A percentile compares a stretch with the other conserved stretches of the same genome.
phyloP scores from a whole-genome alignment of 805 yeast genomes.

The Kockiozyma suomiensis region DNA sequence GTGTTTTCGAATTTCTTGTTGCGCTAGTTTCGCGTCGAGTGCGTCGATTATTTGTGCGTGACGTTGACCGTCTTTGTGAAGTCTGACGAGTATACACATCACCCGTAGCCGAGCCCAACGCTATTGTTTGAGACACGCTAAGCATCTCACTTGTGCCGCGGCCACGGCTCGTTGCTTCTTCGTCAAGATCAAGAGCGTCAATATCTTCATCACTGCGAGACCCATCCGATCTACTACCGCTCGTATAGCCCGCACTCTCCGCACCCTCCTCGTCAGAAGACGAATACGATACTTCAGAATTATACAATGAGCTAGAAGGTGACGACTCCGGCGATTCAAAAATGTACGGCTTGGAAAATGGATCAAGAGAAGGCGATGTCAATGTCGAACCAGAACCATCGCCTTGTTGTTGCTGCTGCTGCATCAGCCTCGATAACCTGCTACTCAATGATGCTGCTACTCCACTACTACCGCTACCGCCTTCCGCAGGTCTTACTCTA shows the following conservation, averaged over 20 bases:
- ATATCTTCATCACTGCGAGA: conserved; percentile 12
- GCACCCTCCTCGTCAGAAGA: conserved; percentile 16
- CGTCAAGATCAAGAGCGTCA: conserved; percentile 12
- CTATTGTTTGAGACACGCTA: conserved; percentile 10
- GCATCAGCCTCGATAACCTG: conserved; percentile 4
- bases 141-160: neutral
- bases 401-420: conserved; percentile 5
- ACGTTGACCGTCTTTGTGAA: neutral
- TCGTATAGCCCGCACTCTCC: conserved; percentile 6
- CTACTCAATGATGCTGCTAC: conserved; percentile 3
- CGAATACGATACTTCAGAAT: conserved; percentile 11
- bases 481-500: neutral
- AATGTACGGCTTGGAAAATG: conserved; percentile 9
- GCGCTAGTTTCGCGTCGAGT: no score
- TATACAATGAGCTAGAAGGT: conserved; percentile 16
- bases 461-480: neutral
- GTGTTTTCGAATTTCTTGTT: neutral
- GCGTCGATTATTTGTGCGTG: no score
- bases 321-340: conserved; percentile 24
- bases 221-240: neutral
- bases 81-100: neutral
- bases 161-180: neutral
- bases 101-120: neutral
- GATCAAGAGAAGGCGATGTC: conserved; percentile 20
- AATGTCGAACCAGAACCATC: conserved; percentile 1